Base-by-base conservation (phyloP, 2,329 filamentous ascomycete genomes). In the Colletotrichum acutatum region DNA sequence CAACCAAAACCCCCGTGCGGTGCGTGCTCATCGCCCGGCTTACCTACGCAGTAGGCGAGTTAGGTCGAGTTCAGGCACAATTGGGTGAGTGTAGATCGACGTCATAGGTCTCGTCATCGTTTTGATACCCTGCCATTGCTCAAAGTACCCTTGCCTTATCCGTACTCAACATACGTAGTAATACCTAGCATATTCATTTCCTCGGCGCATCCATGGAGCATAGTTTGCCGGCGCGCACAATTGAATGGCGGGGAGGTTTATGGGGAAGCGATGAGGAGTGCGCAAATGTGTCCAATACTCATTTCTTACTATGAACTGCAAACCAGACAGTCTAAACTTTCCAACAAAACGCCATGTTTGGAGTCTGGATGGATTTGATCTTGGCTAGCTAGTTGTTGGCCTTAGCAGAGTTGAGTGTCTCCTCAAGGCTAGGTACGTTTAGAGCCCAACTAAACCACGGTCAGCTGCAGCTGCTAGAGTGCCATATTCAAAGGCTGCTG, bases 31-130 rank as follows among this genome's bases (percentile, higher is more conserved):
- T 37, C 14, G 67, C 53, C 67, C 53, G 66, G 49, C 52, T 22
- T n/a, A n/a, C n/a, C n/a, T n/a, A n/a, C n/a, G n/a, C n/a, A n/a
- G n/a, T n/a, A 12, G 30, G 32, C 37, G 34, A 22, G 49, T 70
- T 66, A n/a, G n/a, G n/a, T n/a, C n/a, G 61, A 59, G 61, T 54
- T 70, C 42, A 34, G 66, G 59, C 66, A 64, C 14, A 57, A 49
- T 46, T 46, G 58, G 58, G 66, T 58, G 58, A 5, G 24, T 14
- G 22, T 37, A 52, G 16, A 19, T 30, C 67, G 67, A 70, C 59
- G 66, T 68, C 66, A 68, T 64, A 49, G 32, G 30, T 49, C 19
- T 8, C 42, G 42, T 37, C 49, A 42, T 42, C 22, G 24, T 28
- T 32, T 8, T 37, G 22, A 37, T 49, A 12, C 62, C 49, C 61